These are phyloP conservation scores for Verbascum thapsus DNA, from an alignment of 257 asterid species.

Conservation along the genomic window DNA sequence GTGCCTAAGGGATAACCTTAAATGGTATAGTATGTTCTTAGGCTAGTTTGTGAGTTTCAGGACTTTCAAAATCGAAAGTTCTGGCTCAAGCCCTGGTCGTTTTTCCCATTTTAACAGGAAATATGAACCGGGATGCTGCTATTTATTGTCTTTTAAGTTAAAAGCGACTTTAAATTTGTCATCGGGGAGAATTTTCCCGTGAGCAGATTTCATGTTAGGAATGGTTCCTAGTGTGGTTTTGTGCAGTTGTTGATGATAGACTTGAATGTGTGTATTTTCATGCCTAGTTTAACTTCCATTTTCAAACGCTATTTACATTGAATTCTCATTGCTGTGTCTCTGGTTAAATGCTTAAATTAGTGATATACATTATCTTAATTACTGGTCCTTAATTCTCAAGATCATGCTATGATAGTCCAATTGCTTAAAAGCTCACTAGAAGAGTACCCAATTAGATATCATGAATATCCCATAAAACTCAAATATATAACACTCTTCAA, in stretches of 20 bases:
- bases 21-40: constrained; percentile 26
- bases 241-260: constrained; percentile 32
- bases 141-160: constrained; percentile 19
- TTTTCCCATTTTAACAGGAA: constrained; percentile 61
- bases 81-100: constrained; percentile 36
- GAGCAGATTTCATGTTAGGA: constrained; percentile 46
- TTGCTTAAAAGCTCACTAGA: no score
- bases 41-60: constrained; percentile 38
- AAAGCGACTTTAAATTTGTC: constrained; percentile 33
- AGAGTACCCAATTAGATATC: no score
- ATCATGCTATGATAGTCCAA: no score
- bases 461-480: no score
- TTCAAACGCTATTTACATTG: not conserved
- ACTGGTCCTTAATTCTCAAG: no score
- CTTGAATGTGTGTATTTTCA: constrained; percentile 29
- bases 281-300: constrained; percentile 12
- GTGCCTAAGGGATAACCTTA: constrained; percentile 39
- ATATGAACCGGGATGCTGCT: constrained; percentile 36
- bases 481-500: no score
- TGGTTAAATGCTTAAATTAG: no score
- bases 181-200: constrained; percentile 33
- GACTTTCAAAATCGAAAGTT: constrained; percentile 39
- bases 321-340: not conserved
- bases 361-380: no score
- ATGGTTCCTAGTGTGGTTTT: constrained; percentile 47